Base-by-base conservation (phyloP, 257 asterid species). In the Voacanga thouarsii region DNA sequence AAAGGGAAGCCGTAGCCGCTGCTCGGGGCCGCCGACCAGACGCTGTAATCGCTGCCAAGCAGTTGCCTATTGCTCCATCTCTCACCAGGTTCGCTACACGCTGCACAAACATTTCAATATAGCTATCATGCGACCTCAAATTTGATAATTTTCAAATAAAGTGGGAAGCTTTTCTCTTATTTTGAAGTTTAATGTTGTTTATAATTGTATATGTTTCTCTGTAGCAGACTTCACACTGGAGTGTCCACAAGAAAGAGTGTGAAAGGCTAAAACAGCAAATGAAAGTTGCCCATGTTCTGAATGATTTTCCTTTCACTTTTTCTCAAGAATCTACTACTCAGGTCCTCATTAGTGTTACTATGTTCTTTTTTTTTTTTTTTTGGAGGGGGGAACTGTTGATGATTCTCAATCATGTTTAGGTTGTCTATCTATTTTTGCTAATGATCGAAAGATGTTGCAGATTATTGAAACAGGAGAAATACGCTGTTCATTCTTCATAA, bases 21-120 rank as follows among this genome's bases (percentile, higher is more conserved):
- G 99, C 87, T 80, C 83, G 73, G 97, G 97, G 74, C 90, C 89
- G 16, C 85, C 97, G 51, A 84, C 86, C 69, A 82, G 94, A 53
- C 92, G 81, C 79, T 96, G 99, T 81, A 76, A 72, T 44, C 91
- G 94, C 83, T 96, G 99, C 86, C 85, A 84, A 57, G 98, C 93
- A 63, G 94, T 96, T 43, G 85, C 91, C 26, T 96, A 96, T 76
- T 96, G 99, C 79, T 95, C 99, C 57, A 80, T 89, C 69, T 80
- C 97, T 84, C 99, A 96, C 89, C 96, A 96, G 94, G 97, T 93
- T 24, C 71, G 51, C 2, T 66, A 26, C 59, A 2, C 57, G 19
- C 79, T 23, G 14, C 63, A 14, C 24, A n/a, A 8, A 49, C 39
- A 49, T 26, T 18, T 71, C 41, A 41, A 28, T 45, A 16, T 65